phyloP scores from a whole-genome alignment of 305 asterid genomes.

The Nicotiana rustica region DNA sequence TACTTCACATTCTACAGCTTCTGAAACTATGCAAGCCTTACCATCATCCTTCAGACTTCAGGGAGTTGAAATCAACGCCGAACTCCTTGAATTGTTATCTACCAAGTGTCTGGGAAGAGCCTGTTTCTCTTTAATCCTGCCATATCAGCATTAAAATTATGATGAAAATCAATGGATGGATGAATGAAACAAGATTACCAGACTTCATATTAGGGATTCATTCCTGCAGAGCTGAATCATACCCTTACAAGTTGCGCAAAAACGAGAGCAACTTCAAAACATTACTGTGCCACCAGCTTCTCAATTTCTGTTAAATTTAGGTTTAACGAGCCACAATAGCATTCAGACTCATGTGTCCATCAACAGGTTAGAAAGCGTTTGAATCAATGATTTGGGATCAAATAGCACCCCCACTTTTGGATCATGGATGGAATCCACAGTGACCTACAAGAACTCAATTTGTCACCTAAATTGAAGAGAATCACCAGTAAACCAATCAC shows the following conservation, averaged over 20 bases:
- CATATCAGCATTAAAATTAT: slow-evolving; percentile 10
- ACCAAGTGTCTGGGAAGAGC: not conserved
- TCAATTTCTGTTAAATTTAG: not conserved
- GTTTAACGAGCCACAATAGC: slow-evolving; percentile 17
- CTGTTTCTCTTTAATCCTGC: not conserved
- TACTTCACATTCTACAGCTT: no score
- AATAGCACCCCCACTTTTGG: slow-evolving; percentile 67
- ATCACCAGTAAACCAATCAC: slow-evolving; percentile 26
- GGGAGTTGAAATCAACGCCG: slow-evolving; percentile 15
- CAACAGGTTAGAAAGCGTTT: slow-evolving; percentile 67
- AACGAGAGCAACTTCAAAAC: slow-evolving; percentile 1
- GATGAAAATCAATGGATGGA: slow-evolving; percentile 5
- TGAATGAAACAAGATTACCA: not conserved
- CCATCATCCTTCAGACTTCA: not conserved
- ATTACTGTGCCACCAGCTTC: not conserved
- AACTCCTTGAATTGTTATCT: not conserved
- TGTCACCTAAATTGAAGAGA: not conserved
- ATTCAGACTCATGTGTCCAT: slow-evolving; percentile 35
- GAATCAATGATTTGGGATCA: slow-evolving; percentile 76
- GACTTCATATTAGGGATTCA: not conserved
- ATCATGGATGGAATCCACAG: slow-evolving; percentile 71
- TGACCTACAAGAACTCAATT: slow-evolving; percentile 59
- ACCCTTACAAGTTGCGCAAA: not conserved
- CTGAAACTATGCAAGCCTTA: slow-evolving; percentile 24
- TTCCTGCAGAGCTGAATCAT: not conserved